Base-by-base conservation (phyloP, 495 filamentous ascomycete species). In the Neurospora sp. region DNA sequence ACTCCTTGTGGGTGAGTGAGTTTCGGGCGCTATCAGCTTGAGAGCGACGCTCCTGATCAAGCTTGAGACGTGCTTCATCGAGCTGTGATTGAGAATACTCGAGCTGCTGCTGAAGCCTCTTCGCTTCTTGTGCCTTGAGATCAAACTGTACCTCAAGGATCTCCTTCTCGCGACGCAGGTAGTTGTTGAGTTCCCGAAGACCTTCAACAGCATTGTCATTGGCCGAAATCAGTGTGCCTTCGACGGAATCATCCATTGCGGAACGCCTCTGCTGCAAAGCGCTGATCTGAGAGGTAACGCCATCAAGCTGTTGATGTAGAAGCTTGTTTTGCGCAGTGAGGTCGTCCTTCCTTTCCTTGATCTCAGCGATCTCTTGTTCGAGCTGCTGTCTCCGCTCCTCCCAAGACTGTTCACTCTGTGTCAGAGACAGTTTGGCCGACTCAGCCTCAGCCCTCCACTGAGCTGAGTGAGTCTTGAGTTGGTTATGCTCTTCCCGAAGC, bases 81-180 rank as follows among this genome's bases (percentile, higher is more conserved):
- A 98, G 89, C 78, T 97, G 92, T 28, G 89, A 88, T 74, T 93
- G 93, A 17, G 91, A 86, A 82, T 97, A 92, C 70, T 97, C 92
- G 24, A 98, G 86, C 76, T 98, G 93, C 72, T 98, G 94, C 74
- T 94, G 91, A 5, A 97, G 82, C 37, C 96, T 88, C 80, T 94
- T 96, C 71, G 88, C 85, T 78, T 98, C 96, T 78, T 97, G 92
- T 0, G 90, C 84, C 69, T 93, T 93, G 39, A 97, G 86, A 74
- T 98, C 93, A 73, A 93, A 93, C 78, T 98, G 94, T 8, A 97
- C 93, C 73, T 98, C 94, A 4, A 98, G 90, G 76, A 99, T 98
- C 77, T 98, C 94, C 83, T 98, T 98, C 83, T 98, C 96, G 62
- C 92, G 90, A n/a, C 96, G 90, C 71, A 98, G 84, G 82, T 93